A percentile compares a stretch with the other conserved stretches of the same genome.
Conservation (phyloP, 2,329 filamentous ascomycete species). For the Penicillium sumatraense region DNA sequence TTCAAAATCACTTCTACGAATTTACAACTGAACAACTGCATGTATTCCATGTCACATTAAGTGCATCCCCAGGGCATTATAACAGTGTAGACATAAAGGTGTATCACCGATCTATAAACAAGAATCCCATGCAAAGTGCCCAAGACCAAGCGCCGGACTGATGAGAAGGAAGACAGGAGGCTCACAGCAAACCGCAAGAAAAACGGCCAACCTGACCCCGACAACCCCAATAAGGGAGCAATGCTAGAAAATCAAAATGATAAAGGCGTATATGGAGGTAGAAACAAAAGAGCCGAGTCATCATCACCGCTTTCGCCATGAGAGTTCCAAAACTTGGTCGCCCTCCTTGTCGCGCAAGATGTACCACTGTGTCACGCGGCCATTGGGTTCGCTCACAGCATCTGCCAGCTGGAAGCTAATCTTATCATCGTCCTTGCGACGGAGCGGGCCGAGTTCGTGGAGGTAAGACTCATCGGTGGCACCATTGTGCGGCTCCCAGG, state of each 20-base stretch:
- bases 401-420: constrained; percentile 57
- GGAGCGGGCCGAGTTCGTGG: constrained; percentile 59
- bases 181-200: background rate
- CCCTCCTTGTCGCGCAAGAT: constrained; percentile 50
- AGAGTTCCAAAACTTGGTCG: constrained; percentile 47
- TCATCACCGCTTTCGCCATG: constrained; percentile 36
- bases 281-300: background rate
- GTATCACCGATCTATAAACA: constrained; percentile 31
- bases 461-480: constrained; percentile 52
- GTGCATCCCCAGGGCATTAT: constrained; percentile 19
- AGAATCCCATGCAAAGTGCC: constrained; percentile 22
- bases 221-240: constrained; percentile 2
- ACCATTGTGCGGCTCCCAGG: constrained; percentile 54
- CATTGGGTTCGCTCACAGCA: constrained; percentile 46
- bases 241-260: background rate
- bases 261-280: constrained; percentile 8
- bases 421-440: constrained; percentile 52
- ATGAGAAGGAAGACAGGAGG: constrained; percentile 6
- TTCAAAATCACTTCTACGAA: background rate
- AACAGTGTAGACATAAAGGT: constrained; percentile 19
- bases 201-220: constrained; percentile 1
- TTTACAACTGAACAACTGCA: background rate
- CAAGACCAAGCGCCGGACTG: constrained; percentile 23
- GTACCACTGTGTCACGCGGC: constrained; percentile 60
- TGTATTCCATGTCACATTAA: constrained; percentile 27